Conservation (phyloP, 306 rosid genomes). For the Luffa acutangula region DNA sequence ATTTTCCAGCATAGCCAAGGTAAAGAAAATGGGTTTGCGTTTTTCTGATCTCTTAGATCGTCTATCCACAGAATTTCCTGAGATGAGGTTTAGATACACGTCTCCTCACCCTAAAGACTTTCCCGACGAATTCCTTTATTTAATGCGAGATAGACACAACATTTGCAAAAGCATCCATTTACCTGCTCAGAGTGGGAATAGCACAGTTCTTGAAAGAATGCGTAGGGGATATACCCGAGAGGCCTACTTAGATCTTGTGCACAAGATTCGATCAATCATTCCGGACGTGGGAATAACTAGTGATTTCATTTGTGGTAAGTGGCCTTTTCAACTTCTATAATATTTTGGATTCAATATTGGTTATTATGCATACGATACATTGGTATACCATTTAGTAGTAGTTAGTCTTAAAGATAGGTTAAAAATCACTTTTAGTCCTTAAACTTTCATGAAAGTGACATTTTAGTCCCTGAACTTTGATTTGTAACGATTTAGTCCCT, state of each 20-base stretch:
- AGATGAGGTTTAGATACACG: slow-evolving; percentile 95
- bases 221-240: slow-evolving; percentile 92
- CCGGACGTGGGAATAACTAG: slow-evolving; percentile 92
- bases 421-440: too few species aligned
- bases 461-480: too few species aligned
- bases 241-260: slow-evolving; percentile 86
- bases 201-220: slow-evolving; percentile 74
- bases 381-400: background rate
- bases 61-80: slow-evolving; percentile 76
- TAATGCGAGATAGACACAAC: slow-evolving; percentile 85
- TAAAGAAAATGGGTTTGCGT: slow-evolving; percentile 77
- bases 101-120: slow-evolving; percentile 97
- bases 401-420: background rate
- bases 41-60: slow-evolving; percentile 83
- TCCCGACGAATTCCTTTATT: slow-evolving; percentile 74
- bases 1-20: slow-evolving; percentile 67
- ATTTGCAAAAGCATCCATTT: slow-evolving; percentile 74
- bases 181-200: slow-evolving; percentile 88
- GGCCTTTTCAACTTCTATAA: background rate
- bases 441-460: too few species aligned
- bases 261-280: slow-evolving; percentile 57
- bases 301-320: slow-evolving; percentile 85
- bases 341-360: slow-evolving; percentile 8
- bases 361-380: background rate
- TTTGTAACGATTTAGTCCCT: too few species aligned